Conservation (phyloP, 805 yeast species). For the Zygotorulaspora sp. region DNA sequence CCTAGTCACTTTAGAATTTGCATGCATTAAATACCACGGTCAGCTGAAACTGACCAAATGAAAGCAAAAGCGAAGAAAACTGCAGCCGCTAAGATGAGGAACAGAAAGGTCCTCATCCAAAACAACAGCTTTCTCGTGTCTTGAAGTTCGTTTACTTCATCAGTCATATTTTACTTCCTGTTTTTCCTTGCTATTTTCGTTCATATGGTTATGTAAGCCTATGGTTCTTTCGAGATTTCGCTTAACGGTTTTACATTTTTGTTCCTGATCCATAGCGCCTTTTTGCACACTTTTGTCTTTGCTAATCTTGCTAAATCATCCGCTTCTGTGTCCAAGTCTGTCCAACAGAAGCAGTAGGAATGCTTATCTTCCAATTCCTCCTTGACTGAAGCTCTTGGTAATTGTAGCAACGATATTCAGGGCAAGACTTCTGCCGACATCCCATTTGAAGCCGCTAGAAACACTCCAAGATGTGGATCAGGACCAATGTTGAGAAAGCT, state of each 20-base stretch:
- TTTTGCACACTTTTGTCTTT: slow-evolving; percentile 2
- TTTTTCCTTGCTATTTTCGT: too few relatives aligned
- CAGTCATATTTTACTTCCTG: neutral
- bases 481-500: slow-evolving; percentile 1
- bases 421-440: slow-evolving; percentile 3
- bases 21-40: neutral
- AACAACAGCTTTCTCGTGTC: neutral
- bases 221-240: too few relatives aligned
- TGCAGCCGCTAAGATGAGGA: neutral
- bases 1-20: neutral
- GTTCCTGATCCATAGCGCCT: slow-evolving; percentile 2
- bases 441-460: slow-evolving; percentile 3
- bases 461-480: slow-evolving; percentile 4
- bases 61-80: neutral
- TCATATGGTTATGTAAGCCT: too few relatives aligned
- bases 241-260: too few relatives aligned
- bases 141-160: neutral
- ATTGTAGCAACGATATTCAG: slow-evolving; percentile 3
- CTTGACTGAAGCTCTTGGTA: slow-evolving; percentile 1
- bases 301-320: slow-evolving; percentile 3
- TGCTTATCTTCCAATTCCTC: slow-evolving; percentile 3
- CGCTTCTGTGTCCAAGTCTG: slow-evolving; percentile 6
- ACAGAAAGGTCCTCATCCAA: neutral
- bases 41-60: neutral
- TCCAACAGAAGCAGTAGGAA: slow-evolving; percentile 3